Percentiles rank a stretch among this genome's conserved stretches.
Evolutionary conservation across 1,139 yeast genomes (phyloP).

Genomic region (Taiozyma sp.): DNA sequence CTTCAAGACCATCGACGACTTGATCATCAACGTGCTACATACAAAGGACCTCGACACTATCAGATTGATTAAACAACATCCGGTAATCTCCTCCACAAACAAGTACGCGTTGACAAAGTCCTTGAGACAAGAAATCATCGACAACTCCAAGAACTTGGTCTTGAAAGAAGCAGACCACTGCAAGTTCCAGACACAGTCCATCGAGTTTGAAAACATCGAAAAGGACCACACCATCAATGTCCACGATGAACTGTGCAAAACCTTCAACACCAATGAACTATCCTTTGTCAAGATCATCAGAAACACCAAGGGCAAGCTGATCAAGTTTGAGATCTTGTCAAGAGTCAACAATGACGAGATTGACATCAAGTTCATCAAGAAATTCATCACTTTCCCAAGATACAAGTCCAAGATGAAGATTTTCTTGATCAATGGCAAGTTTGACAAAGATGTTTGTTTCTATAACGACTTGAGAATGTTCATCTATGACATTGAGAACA

Average conservation of each 20-base stretch:
- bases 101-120: background rate
- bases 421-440: slow-evolving; percentile 27
- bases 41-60: slow-evolving; percentile 10
- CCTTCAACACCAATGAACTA: slow-evolving; percentile 21
- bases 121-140: background rate
- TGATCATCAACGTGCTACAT: slow-evolving; percentile 17
- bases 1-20: slow-evolving; percentile 19
- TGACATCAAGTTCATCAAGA: slow-evolving; percentile 27
- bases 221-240: slow-evolving; percentile 4
- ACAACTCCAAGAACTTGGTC: slow-evolving; percentile 5
- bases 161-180: slow-evolving; percentile 3
- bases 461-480: slow-evolving; percentile 28
- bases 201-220: slow-evolving; percentile 16
- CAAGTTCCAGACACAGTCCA: slow-evolving; percentile 8
- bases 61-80: slow-evolving; percentile 6
- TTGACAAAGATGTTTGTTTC: slow-evolving; percentile 22
- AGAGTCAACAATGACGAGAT: slow-evolving; percentile 10
- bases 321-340: slow-evolving; percentile 34
- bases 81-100: background rate
- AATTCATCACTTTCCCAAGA: slow-evolving; percentile 38
- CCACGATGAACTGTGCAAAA: slow-evolving; percentile 20
- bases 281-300: slow-evolving; percentile 36
- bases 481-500: slow-evolving; percentile 24
- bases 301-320: slow-evolving; percentile 32
- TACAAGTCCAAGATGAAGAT: slow-evolving; percentile 42